These are phyloP conservation scores for Fusarium sp. DNA, from an alignment of 2,329 filamentous ascomycete genomes.

Conservation along the genomic window DNA sequence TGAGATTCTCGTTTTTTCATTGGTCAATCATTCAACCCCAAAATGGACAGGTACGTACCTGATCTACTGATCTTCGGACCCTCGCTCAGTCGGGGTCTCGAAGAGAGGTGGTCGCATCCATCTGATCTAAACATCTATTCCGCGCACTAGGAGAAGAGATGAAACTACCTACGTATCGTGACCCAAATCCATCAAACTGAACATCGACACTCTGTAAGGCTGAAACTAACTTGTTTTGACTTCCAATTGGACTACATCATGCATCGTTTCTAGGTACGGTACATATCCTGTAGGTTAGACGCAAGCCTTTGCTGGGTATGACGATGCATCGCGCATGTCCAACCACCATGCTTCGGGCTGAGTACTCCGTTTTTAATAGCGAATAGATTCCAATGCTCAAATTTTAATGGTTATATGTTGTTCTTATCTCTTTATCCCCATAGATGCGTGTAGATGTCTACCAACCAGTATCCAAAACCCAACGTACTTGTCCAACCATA, in stretches of 20 bases:
- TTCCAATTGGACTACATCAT: neutral
- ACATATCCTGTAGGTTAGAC: neutral
- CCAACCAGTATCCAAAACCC: neutral
- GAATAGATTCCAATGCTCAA: neutral
- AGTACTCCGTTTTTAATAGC: neutral
- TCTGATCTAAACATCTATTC: neutral
- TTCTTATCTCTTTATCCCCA: neutral
- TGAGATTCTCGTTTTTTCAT: neutral
- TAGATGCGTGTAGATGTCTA: neutral
- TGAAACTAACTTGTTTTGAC: neutral
- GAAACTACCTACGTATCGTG: neutral
- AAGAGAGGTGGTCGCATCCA: neutral
- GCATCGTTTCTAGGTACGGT: neutral
- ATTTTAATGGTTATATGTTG: neutral
- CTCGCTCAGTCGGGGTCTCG: neutral
- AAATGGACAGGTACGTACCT: neutral
- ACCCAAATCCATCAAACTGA: neutral
- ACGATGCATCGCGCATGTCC: neutral
- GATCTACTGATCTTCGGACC: neutral
- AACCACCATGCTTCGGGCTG: neutral
- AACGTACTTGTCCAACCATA: neutral
- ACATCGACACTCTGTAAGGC: neutral
- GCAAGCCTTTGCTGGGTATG: neutral
- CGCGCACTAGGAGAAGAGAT: neutral
- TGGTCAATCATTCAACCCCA: slow-evolving; percentile 3